Evolutionary conservation across 1,284 basidiomycete genomes (phyloP).

Genomic region (Ceratobasidium sp.): DNA sequence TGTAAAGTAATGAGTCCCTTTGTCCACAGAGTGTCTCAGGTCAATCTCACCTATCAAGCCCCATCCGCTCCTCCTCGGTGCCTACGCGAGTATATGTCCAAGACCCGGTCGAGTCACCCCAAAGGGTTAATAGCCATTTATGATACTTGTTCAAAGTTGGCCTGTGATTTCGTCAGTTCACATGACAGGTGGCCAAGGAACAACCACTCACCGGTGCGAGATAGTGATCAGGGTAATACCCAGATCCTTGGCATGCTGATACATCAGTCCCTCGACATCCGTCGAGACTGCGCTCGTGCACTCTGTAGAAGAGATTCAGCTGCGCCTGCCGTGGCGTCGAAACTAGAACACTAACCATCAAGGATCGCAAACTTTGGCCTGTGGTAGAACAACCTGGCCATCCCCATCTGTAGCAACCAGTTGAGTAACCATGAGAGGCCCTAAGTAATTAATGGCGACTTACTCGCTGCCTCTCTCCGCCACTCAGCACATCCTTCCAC

Average conservation of each 20-base stretch:
- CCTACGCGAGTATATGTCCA: constrained; percentile 77
- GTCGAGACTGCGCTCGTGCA: constrained; percentile 96
- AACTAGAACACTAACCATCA: constrained; percentile 61
- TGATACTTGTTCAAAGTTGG: constrained; percentile 84
- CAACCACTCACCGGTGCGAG: constrained; percentile 68
- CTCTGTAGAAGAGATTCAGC: constrained; percentile 57
- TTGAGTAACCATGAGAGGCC: constrained; percentile 1
- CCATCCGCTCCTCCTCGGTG: constrained; percentile 73
- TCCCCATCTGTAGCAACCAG: constrained; percentile 65
- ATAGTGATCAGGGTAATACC: constrained; percentile 94
- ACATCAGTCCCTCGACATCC: constrained; percentile 95
- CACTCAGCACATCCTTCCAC: constrained; percentile 93
- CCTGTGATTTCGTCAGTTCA: constrained; percentile 55
- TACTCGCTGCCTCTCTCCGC: constrained; percentile 93
- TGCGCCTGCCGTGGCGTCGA: no score
- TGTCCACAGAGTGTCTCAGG: constrained; percentile 46
- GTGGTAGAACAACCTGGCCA: constrained; percentile 86
- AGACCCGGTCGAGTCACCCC: constrained; percentile 64
- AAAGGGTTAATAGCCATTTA: constrained; percentile 74
- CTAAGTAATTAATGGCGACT: constrained; percentile 46
- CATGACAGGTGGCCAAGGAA: no score
- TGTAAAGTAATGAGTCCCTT: neutral
- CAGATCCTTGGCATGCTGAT: constrained; percentile 88
- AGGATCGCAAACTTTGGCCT: constrained; percentile 75
- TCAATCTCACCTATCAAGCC: constrained; percentile 59